Base-by-base conservation (phyloP, 495 filamentous ascomycete species). In the Hypoxylon trugodes region DNA sequence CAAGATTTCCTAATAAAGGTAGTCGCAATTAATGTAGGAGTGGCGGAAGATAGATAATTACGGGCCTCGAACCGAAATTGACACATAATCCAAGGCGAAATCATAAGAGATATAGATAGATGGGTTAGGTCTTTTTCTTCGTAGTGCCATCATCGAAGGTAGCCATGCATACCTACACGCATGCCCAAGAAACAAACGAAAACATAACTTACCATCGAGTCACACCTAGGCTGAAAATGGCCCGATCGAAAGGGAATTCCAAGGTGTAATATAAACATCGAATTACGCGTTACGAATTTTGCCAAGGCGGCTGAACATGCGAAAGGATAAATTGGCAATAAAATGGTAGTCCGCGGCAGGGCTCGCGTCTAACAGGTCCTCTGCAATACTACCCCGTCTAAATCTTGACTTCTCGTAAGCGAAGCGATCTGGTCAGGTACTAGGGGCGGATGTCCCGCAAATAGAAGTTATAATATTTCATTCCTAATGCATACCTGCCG, bases 251-350 rank as follows among this genome's bases (percentile, higher is more conserved):
- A 5, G 36, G n/a, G 55, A 59, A 49, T 51, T 43, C 21, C 9
- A 26, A 61, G 19, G 38, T 57, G 51, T 67, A 58, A 68, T 48
- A 63, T 58, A 59, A 65, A 65, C 28, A 18, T 55, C 47, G 33
- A 59, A 65, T 57, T 59, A 35, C 49, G 35, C 21, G 54, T 59
- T 26, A 6, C 35, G 32, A 53, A 30, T 43, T 47, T 50, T 61
- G 69, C 69, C 69, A 71, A 69, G 69, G 56, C 65, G 69, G 69
- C 69, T 71, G 69, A 71, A 66, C 61, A 63, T 69, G 58, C 65
- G 61, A 59, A 10, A 47, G 69, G 66, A 57, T 69, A 71, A 71
- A 71, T 71, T 66, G 61, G 38, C 43, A 45, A 58, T 56, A 53
- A n/a, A n/a, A n/a, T n/a, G n/a, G n/a, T 30, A 12, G 13, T 8